Conservation (phyloP, 164 flowering plant species). For the Dillenia suffruticosa region DNA sequence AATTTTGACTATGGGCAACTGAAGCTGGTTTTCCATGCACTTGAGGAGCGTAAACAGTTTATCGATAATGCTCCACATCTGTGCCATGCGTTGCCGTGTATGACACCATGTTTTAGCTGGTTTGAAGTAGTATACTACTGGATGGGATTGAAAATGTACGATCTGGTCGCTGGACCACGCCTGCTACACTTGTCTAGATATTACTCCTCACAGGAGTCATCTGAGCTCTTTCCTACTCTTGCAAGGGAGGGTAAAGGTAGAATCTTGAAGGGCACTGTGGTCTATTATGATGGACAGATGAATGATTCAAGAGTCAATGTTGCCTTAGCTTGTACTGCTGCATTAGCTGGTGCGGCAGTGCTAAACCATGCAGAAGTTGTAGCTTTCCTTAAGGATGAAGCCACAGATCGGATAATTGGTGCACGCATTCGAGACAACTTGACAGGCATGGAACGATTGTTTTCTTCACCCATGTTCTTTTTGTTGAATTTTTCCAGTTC, state of each 20-base stretch:
- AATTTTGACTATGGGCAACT: conserved; percentile 94
- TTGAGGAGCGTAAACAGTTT: conserved; percentile 95
- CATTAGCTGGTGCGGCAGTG: conserved; percentile 95
- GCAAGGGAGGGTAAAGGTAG: conserved; percentile 62
- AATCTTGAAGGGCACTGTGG: conserved; percentile 88
- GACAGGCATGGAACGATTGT: conserved; percentile 47
- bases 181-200: conserved; percentile 89
- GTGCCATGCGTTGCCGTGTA: conserved; percentile 95
- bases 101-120: conserved; percentile 99
- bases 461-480: background rate
- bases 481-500: conserved; percentile 9
- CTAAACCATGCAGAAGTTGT: conserved; percentile 96
- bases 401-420: conserved; percentile 59
- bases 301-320: conserved; percentile 94
- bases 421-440: conserved; percentile 76
- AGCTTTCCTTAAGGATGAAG: conserved; percentile 74
- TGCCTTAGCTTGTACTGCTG: conserved; percentile 91
- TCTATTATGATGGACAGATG: conserved; percentile 99
- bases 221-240: conserved; percentile 94
- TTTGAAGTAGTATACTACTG: conserved; percentile 91
- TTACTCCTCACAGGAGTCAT: conserved; percentile 83
- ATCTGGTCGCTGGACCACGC: conserved; percentile 80
- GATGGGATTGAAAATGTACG: conserved; percentile 91
- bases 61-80: conserved; percentile 96
- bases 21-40: conserved; percentile 96